Percentiles rank a stretch among this genome's conserved stretches.
phyloP scores from a whole-genome alignment of 164 flowering plant genomes.

The Saururus chinensis region DNA sequence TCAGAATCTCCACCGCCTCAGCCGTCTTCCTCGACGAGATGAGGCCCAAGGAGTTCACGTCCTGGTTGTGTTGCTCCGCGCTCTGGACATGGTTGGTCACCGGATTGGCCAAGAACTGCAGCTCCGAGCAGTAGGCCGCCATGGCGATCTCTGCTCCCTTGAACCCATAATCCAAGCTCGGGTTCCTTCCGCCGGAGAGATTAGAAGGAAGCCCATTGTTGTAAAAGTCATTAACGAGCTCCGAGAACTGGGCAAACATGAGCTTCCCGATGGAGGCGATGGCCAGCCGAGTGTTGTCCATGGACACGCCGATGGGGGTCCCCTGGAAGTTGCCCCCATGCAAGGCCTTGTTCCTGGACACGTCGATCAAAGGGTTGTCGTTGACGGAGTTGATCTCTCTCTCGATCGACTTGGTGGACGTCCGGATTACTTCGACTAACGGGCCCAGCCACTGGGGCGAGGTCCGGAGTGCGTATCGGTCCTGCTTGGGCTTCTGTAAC shows the following conservation, averaged over 20 bases:
- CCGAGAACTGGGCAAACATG: constrained; percentile 62
- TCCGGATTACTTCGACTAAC: constrained; percentile 45
- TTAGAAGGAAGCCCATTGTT: constrained; percentile 60
- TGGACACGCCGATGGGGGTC: constrained; percentile 61
- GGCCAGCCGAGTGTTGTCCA: constrained; percentile 58
- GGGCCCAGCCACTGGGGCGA: constrained; percentile 64
- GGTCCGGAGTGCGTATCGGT: constrained; percentile 55
- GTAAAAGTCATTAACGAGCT: constrained; percentile 56
- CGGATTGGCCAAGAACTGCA: constrained; percentile 49
- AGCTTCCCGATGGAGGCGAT: constrained; percentile 53
- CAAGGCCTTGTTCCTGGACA: constrained; percentile 46
- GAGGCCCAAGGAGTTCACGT: constrained; percentile 55
- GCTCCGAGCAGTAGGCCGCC: constrained; percentile 58
- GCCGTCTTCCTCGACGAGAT: constrained; percentile 52
- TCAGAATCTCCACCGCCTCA: constrained; percentile 46
- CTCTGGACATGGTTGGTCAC: constrained; percentile 64
- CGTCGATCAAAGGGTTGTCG: constrained; percentile 56
- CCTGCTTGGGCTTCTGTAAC: constrained; percentile 56
- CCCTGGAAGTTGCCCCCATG: constrained; percentile 73
- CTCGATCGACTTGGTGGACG: constrained; percentile 42
- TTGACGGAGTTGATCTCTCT: constrained; percentile 62
- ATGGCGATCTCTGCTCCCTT: constrained; percentile 55
- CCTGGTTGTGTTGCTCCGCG: constrained; percentile 65
- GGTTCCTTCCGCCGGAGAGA: constrained; percentile 49
- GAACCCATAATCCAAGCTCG: constrained; percentile 63